Conservation (phyloP, 345 rosid species). For the Aurinia saxatilis region DNA sequence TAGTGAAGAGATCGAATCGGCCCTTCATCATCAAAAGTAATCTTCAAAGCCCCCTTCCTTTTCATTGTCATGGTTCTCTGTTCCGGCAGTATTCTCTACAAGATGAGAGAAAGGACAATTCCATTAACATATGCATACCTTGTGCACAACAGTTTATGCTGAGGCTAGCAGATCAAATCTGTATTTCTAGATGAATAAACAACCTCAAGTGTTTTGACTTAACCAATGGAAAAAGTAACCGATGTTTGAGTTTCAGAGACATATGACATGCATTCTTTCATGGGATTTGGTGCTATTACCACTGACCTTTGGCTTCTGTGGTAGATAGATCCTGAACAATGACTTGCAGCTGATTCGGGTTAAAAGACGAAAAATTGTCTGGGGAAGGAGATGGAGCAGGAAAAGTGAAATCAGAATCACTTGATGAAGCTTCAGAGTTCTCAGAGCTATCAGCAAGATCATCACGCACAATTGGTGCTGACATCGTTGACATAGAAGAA, state of each 20-base stretch:
- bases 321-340: constrained; percentile 51
- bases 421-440: constrained; percentile 58
- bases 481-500: constrained; percentile 39
- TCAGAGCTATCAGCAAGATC: constrained; percentile 44
- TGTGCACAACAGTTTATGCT: neutral
- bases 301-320: constrained; percentile 46
- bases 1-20: neutral
- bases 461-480: constrained; percentile 35
- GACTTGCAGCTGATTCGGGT: constrained; percentile 35
- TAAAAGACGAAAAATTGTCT: constrained; percentile 19
- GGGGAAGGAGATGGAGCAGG: constrained; percentile 45
- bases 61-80: constrained; percentile 39
- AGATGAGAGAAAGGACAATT: constrained; percentile 16
- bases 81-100: constrained; percentile 48
- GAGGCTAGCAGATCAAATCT: neutral
- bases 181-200: neutral
- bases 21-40: constrained; percentile 50
- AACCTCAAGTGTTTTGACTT: neutral
- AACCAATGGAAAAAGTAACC: neutral
- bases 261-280: neutral
- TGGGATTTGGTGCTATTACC: constrained; percentile 25
- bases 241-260: neutral
- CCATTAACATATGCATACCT: constrained; percentile 11
- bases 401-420: constrained; percentile 59
- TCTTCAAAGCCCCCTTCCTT: constrained; percentile 80